Conservation (phyloP, 2,329 filamentous ascomycete genomes). For the Fusarium heterosporum region DNA sequence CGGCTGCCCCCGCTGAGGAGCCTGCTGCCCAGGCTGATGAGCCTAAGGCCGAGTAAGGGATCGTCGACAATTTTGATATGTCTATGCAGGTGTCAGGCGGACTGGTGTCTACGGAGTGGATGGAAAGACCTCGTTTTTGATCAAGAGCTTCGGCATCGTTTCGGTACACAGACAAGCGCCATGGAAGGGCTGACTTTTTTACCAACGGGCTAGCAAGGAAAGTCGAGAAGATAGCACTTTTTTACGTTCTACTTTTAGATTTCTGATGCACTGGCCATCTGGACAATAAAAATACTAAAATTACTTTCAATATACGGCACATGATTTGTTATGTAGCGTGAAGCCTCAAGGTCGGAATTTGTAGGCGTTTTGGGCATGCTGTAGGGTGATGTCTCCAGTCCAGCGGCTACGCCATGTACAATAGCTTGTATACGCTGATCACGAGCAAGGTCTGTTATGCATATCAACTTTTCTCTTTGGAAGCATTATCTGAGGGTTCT, state of each 20-base stretch:
- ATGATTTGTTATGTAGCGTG: slow-evolving; percentile 28
- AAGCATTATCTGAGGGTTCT: slow-evolving; percentile 14
- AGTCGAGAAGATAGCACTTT: slow-evolving; percentile 59
- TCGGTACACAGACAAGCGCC: slow-evolving; percentile 59
- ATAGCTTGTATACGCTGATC: neutral
- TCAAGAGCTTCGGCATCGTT: slow-evolving; percentile 61
- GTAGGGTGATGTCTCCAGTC: neutral
- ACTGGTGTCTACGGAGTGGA: slow-evolving; percentile 74
- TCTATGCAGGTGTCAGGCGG: slow-evolving; percentile 59
- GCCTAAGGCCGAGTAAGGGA: slow-evolving; percentile 74
- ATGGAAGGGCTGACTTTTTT: slow-evolving; percentile 53
- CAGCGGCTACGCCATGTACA: neutral
- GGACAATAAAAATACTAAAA: slow-evolving; percentile 67
- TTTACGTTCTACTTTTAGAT: slow-evolving; percentile 66
- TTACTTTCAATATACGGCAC: slow-evolving; percentile 55
- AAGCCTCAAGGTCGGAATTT: neutral
- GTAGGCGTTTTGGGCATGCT: neutral
- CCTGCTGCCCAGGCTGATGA: slow-evolving; percentile 69
- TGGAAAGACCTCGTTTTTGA: slow-evolving; percentile 67
- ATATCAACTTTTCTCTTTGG: slow-evolving; percentile 43
- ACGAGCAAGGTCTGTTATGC: neutral
- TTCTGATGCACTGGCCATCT: slow-evolving; percentile 66
- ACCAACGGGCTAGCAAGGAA: slow-evolving; percentile 54
- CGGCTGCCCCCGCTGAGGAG: slow-evolving; percentile 67
- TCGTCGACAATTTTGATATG: slow-evolving; percentile 42